Evolutionary conservation across 108 stramenopile genomes (phyloP), one percentile per base, ranked within the genome.

Genomic region (Skeletonema grethae): DNA sequence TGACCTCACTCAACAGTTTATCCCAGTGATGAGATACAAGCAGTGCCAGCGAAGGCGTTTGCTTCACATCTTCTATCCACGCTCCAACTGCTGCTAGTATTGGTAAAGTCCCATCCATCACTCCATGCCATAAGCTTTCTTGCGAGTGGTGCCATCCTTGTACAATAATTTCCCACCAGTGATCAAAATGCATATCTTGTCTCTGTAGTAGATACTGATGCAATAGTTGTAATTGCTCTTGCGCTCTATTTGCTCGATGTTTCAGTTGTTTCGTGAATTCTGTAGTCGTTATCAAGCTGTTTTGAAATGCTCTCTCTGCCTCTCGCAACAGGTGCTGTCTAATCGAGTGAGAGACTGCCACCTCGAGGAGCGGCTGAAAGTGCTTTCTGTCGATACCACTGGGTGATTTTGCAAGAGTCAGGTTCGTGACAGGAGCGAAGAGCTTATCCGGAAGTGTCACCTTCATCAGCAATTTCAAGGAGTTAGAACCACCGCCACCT

Each of bases 311-410:
- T 35, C 43, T 55, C 18, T 62, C 53, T 0, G 72, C 71, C 63
- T 80, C 79, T 18, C 39, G 46, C 3, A 69, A 16, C 2, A 80
- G 79, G 30, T 80, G 79, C n/a, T 50, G 53, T 5, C 79, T 69
- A 31, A 80, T 35, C 1, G 79, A 71, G 30, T 63, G 50, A 0
- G 67, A 57, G 48, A 73, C 34, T 24, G 61, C 67, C 53, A 61
- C 30, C 60, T 73, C 72, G 25, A 80, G 41, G 31, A 69, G 67
- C 11, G 59, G 32, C 25, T 80, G 71, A 45, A 80, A 80, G 20
- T 80, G 72, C 31, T 61, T 72, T 64, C 60, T 36, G 58, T 80
- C 79, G 29, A 80, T 73, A n/a, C 79, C 79, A 25, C 11, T 57
- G 5, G 29, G 58, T 45, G 61, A 59, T 11, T 73, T 25, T 20